Evolutionary conservation across 2,329 filamentous ascomycete genomes (phyloP).

Genomic region (Rhynchosporium agropyri): DNA sequence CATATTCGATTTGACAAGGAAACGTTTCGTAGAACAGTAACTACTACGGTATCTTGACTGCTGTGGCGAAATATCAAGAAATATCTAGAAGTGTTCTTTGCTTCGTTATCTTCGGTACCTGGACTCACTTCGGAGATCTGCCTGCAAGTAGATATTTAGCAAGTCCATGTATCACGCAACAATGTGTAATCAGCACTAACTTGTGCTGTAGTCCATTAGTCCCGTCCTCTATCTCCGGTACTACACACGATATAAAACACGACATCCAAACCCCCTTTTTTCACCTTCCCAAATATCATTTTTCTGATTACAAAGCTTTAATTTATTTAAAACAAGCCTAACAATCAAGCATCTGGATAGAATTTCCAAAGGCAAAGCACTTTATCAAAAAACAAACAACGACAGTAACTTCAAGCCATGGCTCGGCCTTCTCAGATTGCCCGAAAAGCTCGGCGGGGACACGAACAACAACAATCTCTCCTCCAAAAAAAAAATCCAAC

Average conservation of each 20-base stretch:
- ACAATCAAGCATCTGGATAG: background rate
- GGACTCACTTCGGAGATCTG: background rate
- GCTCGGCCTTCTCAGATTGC: conserved; percentile 22
- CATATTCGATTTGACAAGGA: no score
- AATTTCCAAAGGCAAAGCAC: no score
- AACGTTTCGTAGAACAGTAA: no score
- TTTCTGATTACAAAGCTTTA: background rate
- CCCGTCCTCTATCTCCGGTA: background rate
- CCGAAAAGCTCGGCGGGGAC: conserved; percentile 11
- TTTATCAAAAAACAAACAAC: background rate
- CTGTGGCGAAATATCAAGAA: no score
- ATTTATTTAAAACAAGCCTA: background rate
- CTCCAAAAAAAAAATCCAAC: conserved; percentile 16
- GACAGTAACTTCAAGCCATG: background rate
- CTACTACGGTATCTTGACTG: no score
- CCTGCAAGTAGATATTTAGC: no score
- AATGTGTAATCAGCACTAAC: background rate
- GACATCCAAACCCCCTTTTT: background rate
- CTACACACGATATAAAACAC: background rate
- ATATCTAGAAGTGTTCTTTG: no score
- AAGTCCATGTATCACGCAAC: background rate
- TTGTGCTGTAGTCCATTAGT: background rate
- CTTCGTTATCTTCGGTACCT: no score
- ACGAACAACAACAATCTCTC: conserved; percentile 20
- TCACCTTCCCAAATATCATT: background rate